Evolutionary conservation across 306 rosid species (phyloP).

Genomic region (Citrullus amarus): DNA sequence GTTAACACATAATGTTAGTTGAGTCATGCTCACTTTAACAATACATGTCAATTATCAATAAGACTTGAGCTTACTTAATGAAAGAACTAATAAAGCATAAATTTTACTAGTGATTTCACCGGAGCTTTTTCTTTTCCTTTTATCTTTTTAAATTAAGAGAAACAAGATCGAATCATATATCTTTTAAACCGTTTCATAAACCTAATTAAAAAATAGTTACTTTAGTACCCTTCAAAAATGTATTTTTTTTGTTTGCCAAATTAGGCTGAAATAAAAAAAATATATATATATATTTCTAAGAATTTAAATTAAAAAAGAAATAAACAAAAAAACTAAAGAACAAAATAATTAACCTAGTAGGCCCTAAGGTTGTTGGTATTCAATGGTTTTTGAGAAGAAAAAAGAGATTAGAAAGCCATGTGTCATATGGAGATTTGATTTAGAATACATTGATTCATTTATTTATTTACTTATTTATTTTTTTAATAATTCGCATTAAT

Average conservation of each 20-base stretch:
- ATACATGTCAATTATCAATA: too few species aligned
- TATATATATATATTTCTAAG: not conserved
- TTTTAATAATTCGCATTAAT: not conserved
- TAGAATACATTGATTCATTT: not conserved
- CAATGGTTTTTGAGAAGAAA: not conserved
- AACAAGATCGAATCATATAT: too few species aligned
- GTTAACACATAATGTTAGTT: too few species aligned
- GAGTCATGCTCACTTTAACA: too few species aligned
- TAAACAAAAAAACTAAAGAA: not conserved
- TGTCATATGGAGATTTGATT: not conserved
- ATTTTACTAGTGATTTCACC: too few species aligned
- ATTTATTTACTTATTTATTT: not conserved
- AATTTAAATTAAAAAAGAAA: not conserved
- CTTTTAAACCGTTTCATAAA: too few species aligned
- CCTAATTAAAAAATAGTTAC: too few species aligned
- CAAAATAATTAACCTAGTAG: conserved; percentile 5
- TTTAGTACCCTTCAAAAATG: not conserved
- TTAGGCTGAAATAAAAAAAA: not conserved
- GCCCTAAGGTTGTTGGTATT: conserved; percentile 3
- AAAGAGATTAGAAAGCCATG: not conserved
- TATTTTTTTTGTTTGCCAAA: not conserved
- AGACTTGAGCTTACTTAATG: too few species aligned
- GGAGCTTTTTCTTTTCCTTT: too few species aligned
- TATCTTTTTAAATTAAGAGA: too few species aligned
- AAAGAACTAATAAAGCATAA: too few species aligned